Percentiles rank a stretch among this genome's conserved stretches.
Conservation (phyloP, 2,329 filamentous ascomycete genomes). For the Pestalotiopsis sp. region DNA sequence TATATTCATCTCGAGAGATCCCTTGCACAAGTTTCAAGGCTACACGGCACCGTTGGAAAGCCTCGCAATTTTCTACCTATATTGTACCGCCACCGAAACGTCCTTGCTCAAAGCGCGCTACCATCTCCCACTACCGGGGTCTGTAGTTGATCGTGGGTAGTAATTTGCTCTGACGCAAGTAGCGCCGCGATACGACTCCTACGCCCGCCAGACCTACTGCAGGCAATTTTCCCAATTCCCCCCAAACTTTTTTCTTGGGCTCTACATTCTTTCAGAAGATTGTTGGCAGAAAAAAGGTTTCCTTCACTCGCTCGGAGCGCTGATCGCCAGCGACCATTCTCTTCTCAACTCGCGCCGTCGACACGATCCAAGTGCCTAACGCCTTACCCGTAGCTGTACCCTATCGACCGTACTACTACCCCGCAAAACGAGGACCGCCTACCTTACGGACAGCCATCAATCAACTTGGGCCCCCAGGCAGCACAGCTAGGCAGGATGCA, state of each 20-base stretch:
- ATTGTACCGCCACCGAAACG: not conserved
- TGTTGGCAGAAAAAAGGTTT: not conserved
- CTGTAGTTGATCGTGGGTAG: not conserved
- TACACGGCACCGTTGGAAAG: not conserved
- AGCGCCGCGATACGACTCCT: not conserved
- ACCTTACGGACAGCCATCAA: not conserved
- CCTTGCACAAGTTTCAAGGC: not conserved
- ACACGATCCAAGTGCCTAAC: not conserved
- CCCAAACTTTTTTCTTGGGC: not conserved
- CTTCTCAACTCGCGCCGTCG: not conserved
- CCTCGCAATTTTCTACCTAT: not conserved
- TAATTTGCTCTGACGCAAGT: not conserved
- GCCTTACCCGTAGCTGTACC: not conserved
- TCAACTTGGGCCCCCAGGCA: not conserved
- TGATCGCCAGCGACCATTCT: not conserved
- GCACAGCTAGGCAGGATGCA: conserved; percentile 54
- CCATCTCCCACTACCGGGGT: not conserved
- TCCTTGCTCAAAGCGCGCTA: not conserved
- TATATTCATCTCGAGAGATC: not conserved
- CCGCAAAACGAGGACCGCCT: not conserved
- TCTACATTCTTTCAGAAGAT: not conserved
- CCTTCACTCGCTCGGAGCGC: not conserved
- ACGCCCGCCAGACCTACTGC: not conserved
- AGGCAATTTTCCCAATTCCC: not conserved
- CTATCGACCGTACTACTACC: not conserved